Evolutionary conservation across 257 asterid species (phyloP), one percentile per base, ranked within the genome.

Genomic region (Solanum neorickii): DNA sequence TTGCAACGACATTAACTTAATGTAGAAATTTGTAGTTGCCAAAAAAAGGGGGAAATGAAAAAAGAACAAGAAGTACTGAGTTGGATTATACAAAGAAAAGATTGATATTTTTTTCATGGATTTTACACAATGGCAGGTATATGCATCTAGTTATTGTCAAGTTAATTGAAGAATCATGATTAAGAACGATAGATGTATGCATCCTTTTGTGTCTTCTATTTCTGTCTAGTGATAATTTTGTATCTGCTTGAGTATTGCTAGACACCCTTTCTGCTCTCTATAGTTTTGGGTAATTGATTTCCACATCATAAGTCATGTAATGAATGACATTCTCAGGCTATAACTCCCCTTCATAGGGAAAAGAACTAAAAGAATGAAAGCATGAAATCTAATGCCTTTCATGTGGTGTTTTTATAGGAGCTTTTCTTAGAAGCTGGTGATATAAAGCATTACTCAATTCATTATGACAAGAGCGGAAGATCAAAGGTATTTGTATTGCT

Each of bases 391-490:
- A 18, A 82, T 49, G 46, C 18, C 44, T 46, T 44, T 12, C 59
- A 15, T 47, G 66, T 84, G 47, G 23, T 86, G 66, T 5, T 85
- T 18, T 25, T 90, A 72, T 92, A 97, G 99, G 99, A 97, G 89
- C 96, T 97, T 62, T 96, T 97, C 87, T 89, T 97, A 1, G 99
- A 97, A 90, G 96, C 95, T 77, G 99, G 99, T 47, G 98, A 97
- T 90, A 86, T 97, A 91, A 97, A 97, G 89, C 92, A 96, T 60
- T 93, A 86, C 87, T 85, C 86, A 1, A 83, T 97, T 86, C 98
- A 97, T 90, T 97, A 96, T 89, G 99, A 97, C 88, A 94, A 95
- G 91, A 97, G 97, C 82, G 99, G 99, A 73, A 94, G 99, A 90
- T 97, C 99, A 73, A 95, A 97, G 99, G 99, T 97, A 94, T 82